A percentile compares a stretch with the other conserved stretches of the same genome.
Conservation (phyloP, 331 rosid genomes). For the Quercus phellos region DNA sequence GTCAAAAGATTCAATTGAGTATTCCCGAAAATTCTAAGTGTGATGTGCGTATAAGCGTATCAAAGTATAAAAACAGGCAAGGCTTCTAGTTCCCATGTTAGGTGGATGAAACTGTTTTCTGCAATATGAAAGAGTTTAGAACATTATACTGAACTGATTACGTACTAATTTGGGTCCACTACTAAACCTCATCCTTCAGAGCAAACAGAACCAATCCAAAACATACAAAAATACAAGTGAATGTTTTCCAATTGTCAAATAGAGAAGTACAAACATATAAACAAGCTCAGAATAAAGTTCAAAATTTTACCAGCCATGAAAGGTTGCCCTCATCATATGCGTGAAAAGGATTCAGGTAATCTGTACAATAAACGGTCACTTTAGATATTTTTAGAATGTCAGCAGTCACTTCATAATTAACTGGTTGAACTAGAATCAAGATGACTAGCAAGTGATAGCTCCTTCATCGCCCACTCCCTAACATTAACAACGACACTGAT, state of each 20-base stretch:
- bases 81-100: not conserved
- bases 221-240: not conserved
- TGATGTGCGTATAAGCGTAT: too few species aligned
- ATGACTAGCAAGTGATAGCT: not conserved
- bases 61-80: not conserved
- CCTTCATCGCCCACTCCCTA: not conserved
- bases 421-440: not conserved
- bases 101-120: not conserved
- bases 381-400: not conserved
- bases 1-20: too few species aligned
- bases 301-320: constrained; percentile 54
- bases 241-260: not conserved
- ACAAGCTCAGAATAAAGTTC: constrained; percentile 2
- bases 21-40: too few species aligned
- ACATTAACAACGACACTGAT: too few species aligned
- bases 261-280: not conserved
- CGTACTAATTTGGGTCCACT: not conserved
- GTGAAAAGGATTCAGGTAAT: constrained; percentile 64
- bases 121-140: not conserved
- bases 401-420: constrained; percentile 1
- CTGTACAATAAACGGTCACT: constrained; percentile 27
- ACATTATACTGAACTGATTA: not conserved
- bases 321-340: constrained; percentile 72
- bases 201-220: not conserved
- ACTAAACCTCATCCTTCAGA: not conserved